Base-by-base conservation (phyloP, 2,329 filamentous ascomycete species). In the Phyllachora maydis region DNA sequence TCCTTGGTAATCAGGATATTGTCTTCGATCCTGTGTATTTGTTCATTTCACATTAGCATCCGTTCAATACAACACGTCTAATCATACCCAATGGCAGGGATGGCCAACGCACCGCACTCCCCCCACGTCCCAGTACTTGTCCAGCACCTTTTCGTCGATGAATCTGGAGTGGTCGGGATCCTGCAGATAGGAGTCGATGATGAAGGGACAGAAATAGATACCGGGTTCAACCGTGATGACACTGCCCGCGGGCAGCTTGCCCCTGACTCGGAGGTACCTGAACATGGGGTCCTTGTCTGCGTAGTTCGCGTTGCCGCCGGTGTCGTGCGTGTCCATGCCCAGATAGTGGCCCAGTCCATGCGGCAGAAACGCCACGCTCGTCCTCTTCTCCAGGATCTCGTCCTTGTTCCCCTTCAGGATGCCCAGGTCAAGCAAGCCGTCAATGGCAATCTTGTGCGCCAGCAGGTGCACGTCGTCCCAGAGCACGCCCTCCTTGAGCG, bases 211-310 rank as follows among this genome's bases (percentile, higher is more conserved):
- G 46, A 93, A 93, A 50, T 93, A 93, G 31, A 85, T 70, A 22
- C 88, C 88, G 8, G 88, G 88, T 54, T 98, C 88, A 18, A 95
- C 85, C 0, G 88, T 98, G 25, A 98, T 71, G 13, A 98, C 79
- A 23, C 73, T 73, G 6, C 76, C 74, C 1, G 69, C 72, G 0
- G 81, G 79, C 22, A 93, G 46, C 12, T 50, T 59, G 8, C 77
- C 73, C 25, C 88, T 58, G 18, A 91, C 71, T 21, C 88, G 61
- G 29, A 98, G 53, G 41, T 93, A 95, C 25, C 68, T 62, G 50
- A 93, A 95, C 60, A 93, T 67, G 17, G 65, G 55, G 43, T 98
- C 83, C 29, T 62, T 54, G 41, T 98, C 88, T 6, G 56, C 56
- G 37, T 77, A 79, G 46, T 83, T 74, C 17, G 76, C 58, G 42